Conservation (phyloP, 305 asterid species). For the Salvia sclarea region DNA sequence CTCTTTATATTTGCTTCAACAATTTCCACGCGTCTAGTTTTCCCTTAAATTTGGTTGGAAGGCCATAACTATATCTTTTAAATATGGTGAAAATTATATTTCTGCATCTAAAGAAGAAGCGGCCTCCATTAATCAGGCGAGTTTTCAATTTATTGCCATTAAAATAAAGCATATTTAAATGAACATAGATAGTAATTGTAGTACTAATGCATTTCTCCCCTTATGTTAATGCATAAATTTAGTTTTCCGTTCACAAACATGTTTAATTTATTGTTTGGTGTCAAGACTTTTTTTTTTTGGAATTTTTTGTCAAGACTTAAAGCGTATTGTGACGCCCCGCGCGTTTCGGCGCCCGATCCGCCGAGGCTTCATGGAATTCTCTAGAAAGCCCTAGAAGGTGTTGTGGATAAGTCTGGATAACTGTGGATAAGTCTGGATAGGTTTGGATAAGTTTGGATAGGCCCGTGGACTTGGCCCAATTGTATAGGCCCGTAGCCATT, state of each 20-base stretch:
- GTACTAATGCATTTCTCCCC: constrained; percentile 6
- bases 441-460: no score
- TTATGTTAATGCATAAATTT: constrained; percentile 13
- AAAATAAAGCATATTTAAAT: constrained; percentile 14
- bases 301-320: background rate
- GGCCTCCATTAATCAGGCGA: constrained; percentile 6
- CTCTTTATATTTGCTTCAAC: no score
- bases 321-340: no score
- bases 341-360: no score
- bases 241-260: background rate
- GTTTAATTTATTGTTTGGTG: background rate
- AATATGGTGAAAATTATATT: background rate
- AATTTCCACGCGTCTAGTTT: no score
- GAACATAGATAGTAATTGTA: background rate
- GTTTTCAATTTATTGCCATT: constrained; percentile 19
- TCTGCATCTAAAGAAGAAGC: background rate
- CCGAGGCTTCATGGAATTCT: no score
- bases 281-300: no score
- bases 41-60: background rate
- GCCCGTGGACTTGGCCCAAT: no score
- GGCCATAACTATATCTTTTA: background rate
- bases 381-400: no score
- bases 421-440: no score
- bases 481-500: no score
- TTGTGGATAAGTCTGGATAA: no score